Evolutionary conservation across 768 basidiomycete genomes (phyloP).

Genomic region (Tephrocybe sp.): DNA sequence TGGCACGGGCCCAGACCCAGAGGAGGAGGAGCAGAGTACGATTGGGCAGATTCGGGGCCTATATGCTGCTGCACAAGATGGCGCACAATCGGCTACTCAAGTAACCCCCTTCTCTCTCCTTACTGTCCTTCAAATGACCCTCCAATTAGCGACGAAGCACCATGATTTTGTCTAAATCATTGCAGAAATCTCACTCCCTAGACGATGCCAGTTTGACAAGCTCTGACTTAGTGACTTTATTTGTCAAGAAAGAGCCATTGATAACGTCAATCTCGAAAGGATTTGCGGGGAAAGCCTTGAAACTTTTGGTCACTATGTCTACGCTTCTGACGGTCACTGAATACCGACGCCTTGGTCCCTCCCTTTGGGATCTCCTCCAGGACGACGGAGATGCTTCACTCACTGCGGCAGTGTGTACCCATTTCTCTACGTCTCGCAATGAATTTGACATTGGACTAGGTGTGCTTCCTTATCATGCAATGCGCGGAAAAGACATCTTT

Average conservation of each 20-base stretch:
- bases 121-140: too few species aligned
- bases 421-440: neutral
- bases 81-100: conserved; percentile 40
- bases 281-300: conserved; percentile 45
- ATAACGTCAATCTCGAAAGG: conserved; percentile 44
- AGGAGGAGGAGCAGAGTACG: conserved; percentile 41
- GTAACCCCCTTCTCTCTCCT: conserved; percentile 34
- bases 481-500: conserved; percentile 60
- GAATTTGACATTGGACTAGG: conserved; percentile 28
- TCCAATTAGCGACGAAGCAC: conserved; percentile 47
- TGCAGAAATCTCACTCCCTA: conserved; percentile 19
- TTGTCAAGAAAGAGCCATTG: conserved; percentile 36
- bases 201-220: conserved; percentile 14
- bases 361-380: conserved; percentile 57
- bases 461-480: conserved; percentile 69
- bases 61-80: conserved; percentile 50
- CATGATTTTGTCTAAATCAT: conserved; percentile 30
- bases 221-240: conserved; percentile 31
- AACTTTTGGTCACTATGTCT: conserved; percentile 63
- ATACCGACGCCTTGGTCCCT: conserved; percentile 46
- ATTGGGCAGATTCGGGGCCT: conserved; percentile 44
- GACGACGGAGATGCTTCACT: conserved; percentile 39
- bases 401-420: conserved; percentile 46
- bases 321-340: conserved; percentile 49
- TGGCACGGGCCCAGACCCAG: conserved; percentile 35